Base-by-base conservation (phyloP, 441 rosid species). In the Adansonia gregorii region DNA sequence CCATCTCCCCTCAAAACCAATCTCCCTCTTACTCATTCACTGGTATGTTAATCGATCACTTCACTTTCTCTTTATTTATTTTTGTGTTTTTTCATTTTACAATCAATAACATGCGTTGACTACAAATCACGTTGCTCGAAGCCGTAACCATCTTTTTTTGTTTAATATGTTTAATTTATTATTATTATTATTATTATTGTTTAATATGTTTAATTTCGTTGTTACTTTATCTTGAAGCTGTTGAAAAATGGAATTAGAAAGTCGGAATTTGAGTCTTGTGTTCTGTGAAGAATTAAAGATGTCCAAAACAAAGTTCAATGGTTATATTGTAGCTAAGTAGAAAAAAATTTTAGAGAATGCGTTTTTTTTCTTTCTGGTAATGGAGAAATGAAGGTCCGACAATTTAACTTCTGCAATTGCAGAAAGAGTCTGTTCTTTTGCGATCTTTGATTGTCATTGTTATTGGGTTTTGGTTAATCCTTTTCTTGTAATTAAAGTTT, bases 31-130 rank as follows among this genome's bases (percentile, higher is more conserved):
- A 73, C 85, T 76, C 72, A 78, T 80, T 83, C 69, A 83, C 91
- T 85, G 95, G 95, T 89, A 82, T 87, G 91, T 84, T 66, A 81
- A 75, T 87, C 79, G 86, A 89, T 84, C 81, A 78, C 84, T 77
- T 63, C 75, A 76, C 86, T 77, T 27, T 27, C 35, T 59, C 2
- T 68, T 78, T 77, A 35, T 70, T 71, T 41, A 51, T 67, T 0
- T 22, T 70, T 67, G 2, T 60, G 7, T 55, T 66, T 5, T 51
- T 11, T 60, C 35, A 48, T 74, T 78, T 54, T 76, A 63, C 56
- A 14, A 80, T 78, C 67, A 63, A 58, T 15, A n/a, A 46, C 51
- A 11, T 78, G 46, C 68, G 3, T 81, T 74, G 58, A 75, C 80
- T 73, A n/a, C 70, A 82, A 86, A 86, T 87, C 89, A 79, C 82